Percentiles rank a stretch among this genome's conserved stretches.
Evolutionary conservation across 2,329 filamentous ascomycete species (phyloP).

Genomic region (Orbilia quercus): DNA sequence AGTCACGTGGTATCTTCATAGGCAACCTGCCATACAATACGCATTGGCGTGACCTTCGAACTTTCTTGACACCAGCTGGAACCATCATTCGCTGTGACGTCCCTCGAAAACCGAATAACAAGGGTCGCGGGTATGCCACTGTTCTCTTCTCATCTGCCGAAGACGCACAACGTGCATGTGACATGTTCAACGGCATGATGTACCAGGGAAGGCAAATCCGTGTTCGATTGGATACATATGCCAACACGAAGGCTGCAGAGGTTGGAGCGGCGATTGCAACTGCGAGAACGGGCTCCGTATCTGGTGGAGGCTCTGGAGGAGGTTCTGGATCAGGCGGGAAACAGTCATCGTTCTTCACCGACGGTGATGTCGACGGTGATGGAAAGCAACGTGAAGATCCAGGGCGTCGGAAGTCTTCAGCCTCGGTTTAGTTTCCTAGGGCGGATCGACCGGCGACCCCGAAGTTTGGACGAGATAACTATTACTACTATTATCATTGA

Average conservation of each 20-base stretch:
- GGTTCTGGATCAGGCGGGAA: constrained; percentile 46
- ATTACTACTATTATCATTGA: constrained; percentile 15
- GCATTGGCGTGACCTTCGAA: constrained; percentile 58
- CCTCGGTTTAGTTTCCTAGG: constrained; percentile 39
- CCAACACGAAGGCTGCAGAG: constrained; percentile 41
- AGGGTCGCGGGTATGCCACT: constrained; percentile 58
- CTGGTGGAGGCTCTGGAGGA: constrained; percentile 39
- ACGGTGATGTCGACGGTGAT: constrained; percentile 44
- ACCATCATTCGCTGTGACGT: constrained; percentile 58
- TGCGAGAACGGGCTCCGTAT: constrained; percentile 34
- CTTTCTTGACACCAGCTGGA: constrained; percentile 55
- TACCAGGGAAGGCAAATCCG: constrained; percentile 57
- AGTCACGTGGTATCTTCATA: constrained; percentile 58
- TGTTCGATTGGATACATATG: constrained; percentile 57
- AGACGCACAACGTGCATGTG: constrained; percentile 57
- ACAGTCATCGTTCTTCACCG: constrained; percentile 48
- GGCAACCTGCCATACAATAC: constrained; percentile 58
- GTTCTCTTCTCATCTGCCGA: constrained; percentile 57
- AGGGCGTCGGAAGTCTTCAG: constrained; percentile 45
- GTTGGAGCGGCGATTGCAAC: constrained; percentile 23
- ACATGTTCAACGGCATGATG: constrained; percentile 57
- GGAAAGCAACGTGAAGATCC: constrained; percentile 29
- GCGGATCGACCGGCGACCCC: constrained; percentile 28
- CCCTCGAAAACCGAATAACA: constrained; percentile 57
- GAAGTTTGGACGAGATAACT: constrained; percentile 14